Percentiles rank a stretch among this genome's conserved stretches.
Conservation (phyloP, 2,329 filamentous ascomycete species). For the Ophiosphaerella korrae region DNA sequence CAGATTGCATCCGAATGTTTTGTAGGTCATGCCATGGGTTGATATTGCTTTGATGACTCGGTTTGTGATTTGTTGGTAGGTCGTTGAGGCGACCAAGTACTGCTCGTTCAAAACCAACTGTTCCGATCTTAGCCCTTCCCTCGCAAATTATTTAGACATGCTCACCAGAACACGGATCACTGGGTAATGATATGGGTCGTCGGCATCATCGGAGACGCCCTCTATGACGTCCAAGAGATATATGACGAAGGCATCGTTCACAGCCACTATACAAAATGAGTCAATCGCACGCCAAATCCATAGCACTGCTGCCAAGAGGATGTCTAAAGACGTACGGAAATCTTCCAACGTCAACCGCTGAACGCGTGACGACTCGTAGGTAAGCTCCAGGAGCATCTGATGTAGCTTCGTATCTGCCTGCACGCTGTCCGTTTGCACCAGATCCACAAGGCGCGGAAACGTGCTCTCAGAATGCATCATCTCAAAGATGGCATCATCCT, state of each 20-base stretch:
- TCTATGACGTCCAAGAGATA: slow-evolving; percentile 89
- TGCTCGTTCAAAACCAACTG: slow-evolving; percentile 96
- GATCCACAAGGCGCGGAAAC: slow-evolving; percentile 80
- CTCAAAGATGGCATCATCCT: slow-evolving; percentile 76
- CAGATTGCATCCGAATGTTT: slow-evolving; percentile 97
- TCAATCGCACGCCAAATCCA: slow-evolving; percentile 6
- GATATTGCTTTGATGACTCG: slow-evolving; percentile 91
- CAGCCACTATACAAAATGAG: slow-evolving; percentile 50
- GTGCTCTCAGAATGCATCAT: slow-evolving; percentile 86
- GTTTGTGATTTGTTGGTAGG: slow-evolving; percentile 69
- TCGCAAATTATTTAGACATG: slow-evolving; percentile 14
- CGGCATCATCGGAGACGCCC: slow-evolving; percentile 79
- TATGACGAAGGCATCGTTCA: slow-evolving; percentile 78
- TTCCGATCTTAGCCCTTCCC: slow-evolving; percentile 1
- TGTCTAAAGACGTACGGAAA: slow-evolving; percentile 62
- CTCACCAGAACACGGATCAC: slow-evolving; percentile 89
- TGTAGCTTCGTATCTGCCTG: slow-evolving; percentile 75
- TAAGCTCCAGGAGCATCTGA: slow-evolving; percentile 79
- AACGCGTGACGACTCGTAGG: slow-evolving; percentile 96
- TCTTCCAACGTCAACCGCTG: slow-evolving; percentile 80
- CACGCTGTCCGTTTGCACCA: slow-evolving; percentile 69
- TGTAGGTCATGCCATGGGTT: slow-evolving; percentile 77
- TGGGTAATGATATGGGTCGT: slow-evolving; percentile 94
- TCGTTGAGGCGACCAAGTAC: slow-evolving; percentile 78
- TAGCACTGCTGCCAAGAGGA: too few species aligned